A percentile compares a stretch with the other conserved stretches of the same genome.
phyloP scores from a whole-genome alignment of 441 rosid species.

The Syzygium malaccense region DNA sequence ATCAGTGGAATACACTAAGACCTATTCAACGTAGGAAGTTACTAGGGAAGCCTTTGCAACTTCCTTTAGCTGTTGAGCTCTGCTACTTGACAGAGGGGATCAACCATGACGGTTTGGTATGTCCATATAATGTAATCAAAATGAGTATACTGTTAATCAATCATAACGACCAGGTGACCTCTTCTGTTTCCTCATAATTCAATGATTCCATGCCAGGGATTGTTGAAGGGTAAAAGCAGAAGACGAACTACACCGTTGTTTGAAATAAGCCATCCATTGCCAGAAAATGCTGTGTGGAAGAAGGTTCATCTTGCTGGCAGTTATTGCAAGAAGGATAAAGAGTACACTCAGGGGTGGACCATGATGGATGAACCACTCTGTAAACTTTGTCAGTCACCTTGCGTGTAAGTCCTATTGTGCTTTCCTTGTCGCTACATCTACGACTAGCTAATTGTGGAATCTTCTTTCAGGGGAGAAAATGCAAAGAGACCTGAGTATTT shows the following conservation, averaged over 20 bases:
- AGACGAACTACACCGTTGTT: slow-evolving; percentile 61
- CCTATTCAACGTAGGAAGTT: slow-evolving; percentile 75
- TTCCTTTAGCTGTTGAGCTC: slow-evolving; percentile 77
- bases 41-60: slow-evolving; percentile 82
- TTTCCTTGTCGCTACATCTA: neutral
- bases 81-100: slow-evolving; percentile 78
- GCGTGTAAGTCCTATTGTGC: slow-evolving; percentile 50
- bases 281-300: slow-evolving; percentile 73
- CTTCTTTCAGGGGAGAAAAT: slow-evolving; percentile 49
- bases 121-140: neutral
- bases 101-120: slow-evolving; percentile 64
- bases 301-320: slow-evolving; percentile 45
- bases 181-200: neutral
- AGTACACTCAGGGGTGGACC: slow-evolving; percentile 85
- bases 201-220: slow-evolving; percentile 47
- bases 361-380: slow-evolving; percentile 73
- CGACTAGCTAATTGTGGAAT: neutral
- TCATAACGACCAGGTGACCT: neutral
- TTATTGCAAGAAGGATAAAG: slow-evolving; percentile 55
- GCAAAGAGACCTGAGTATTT: slow-evolving; percentile 80
- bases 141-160: neutral
- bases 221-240: slow-evolving; percentile 84
- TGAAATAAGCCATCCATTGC: slow-evolving; percentile 71
- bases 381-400: slow-evolving; percentile 82
- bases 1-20: slow-evolving; percentile 74